Evolutionary conservation across 306 rosid genomes (phyloP).

Genomic region (Cicer cuneatum): DNA sequence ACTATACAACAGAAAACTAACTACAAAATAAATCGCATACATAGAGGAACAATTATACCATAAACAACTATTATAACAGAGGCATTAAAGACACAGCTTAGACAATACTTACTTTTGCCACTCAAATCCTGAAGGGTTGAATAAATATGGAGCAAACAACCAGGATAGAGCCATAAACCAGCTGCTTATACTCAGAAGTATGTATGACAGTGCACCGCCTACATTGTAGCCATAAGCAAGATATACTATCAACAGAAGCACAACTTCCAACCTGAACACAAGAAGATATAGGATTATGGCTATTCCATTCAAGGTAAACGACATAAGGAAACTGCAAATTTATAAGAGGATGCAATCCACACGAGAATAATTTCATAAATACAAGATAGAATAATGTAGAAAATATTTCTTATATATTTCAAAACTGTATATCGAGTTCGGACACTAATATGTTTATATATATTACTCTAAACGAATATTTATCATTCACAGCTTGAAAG

Average conservation of each 20-base stretch:
- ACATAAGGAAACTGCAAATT: constrained; percentile 7
- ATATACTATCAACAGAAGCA: constrained; percentile 74
- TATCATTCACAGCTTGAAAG: no score
- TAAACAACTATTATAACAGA: background rate
- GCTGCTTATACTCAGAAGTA: constrained; percentile 85
- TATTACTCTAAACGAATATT: no score
- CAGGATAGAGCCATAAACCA: constrained; percentile 99
- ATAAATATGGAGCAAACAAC: constrained; percentile 95
- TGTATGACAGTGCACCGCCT: constrained; percentile 69
- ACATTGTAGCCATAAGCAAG: constrained; percentile 84
- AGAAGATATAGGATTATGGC: constrained; percentile 37
- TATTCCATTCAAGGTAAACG: constrained; percentile 6
- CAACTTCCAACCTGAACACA: constrained; percentile 85
- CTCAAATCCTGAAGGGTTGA: constrained; percentile 98
- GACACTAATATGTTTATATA: no score
- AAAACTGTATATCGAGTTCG: no score
- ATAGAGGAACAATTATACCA: background rate
- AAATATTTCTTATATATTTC: no score
- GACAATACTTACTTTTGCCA: constrained; percentile 88
- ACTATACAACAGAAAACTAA: background rate
- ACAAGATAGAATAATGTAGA: background rate
- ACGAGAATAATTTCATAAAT: constrained; percentile 15
- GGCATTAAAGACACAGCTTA: constrained; percentile 3
- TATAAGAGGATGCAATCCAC: constrained; percentile 14
- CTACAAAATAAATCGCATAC: background rate